These are phyloP conservation scores for Lathyrus aphaca DNA, from an alignment of 306 rosid genomes.

Conservation along the genomic window DNA sequence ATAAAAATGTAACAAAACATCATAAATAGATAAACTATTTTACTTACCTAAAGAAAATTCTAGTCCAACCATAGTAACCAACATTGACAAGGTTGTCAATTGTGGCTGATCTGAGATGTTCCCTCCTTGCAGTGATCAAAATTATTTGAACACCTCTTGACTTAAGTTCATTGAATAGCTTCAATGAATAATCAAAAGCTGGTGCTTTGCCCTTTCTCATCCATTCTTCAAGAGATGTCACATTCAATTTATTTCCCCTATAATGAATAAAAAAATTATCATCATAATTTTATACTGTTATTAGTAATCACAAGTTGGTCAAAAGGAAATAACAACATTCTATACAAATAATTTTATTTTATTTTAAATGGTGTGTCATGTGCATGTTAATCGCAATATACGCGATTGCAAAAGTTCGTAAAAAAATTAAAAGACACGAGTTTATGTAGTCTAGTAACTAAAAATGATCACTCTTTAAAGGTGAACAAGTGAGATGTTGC, in stretches of 20 bases:
- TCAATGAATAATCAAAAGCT: slow-evolving; percentile 58
- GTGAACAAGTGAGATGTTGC: too few species aligned
- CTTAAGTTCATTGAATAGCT: slow-evolving; percentile 59
- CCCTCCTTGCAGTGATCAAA: slow-evolving; percentile 64
- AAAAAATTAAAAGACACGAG: too few species aligned
- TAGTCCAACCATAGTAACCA: slow-evolving; percentile 69
- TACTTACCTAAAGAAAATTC: slow-evolving; percentile 54
- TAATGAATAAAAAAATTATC: background rate
- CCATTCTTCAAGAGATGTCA: slow-evolving; percentile 64
- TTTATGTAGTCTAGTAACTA: too few species aligned
- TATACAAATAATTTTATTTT: too few species aligned
- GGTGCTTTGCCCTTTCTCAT: slow-evolving; percentile 60
- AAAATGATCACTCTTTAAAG: too few species aligned
- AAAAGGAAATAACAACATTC: background rate
- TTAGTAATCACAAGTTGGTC: background rate
- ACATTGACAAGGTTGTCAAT: slow-evolving; percentile 61
- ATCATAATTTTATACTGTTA: background rate
- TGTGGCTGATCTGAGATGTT: slow-evolving; percentile 67
- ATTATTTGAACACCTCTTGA: slow-evolving; percentile 61
- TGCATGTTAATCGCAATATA: too few species aligned
- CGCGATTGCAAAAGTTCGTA: too few species aligned
- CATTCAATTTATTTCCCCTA: slow-evolving; percentile 62
- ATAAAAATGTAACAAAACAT: background rate
- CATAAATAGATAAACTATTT: too few species aligned
- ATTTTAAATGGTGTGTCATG: too few species aligned